Conservation (phyloP, 2,329 filamentous ascomycete genomes). For the Daldinia eschscholtzii region DNA sequence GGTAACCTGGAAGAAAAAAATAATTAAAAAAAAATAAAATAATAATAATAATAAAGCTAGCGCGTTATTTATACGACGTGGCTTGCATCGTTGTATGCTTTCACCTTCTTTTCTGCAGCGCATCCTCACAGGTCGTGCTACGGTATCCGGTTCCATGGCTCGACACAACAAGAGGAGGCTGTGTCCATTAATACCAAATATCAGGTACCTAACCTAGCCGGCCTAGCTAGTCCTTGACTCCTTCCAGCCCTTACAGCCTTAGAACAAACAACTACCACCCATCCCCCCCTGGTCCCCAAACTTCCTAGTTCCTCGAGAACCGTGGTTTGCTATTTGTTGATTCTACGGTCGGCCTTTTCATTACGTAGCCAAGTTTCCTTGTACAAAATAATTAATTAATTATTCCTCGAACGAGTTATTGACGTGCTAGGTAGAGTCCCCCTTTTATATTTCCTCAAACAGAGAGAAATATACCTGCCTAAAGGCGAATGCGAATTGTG, state of each 20-base stretch:
- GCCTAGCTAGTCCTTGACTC: too few relatives aligned
- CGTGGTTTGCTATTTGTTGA: constrained; percentile 11
- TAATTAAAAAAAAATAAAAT: too few relatives aligned
- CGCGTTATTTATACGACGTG: too few relatives aligned
- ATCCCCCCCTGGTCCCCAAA: constrained; percentile 1
- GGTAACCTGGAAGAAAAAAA: neutral
- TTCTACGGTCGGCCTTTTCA: constrained; percentile 11
- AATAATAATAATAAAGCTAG: too few relatives aligned
- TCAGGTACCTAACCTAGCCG: too few relatives aligned
- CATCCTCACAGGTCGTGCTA: constrained; percentile 1
- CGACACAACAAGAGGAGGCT: neutral
- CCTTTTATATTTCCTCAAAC: neutral
- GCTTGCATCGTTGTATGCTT: too few relatives aligned
- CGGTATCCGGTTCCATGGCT: constrained; percentile 7
- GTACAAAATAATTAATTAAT: neutral
- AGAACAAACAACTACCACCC: too few relatives aligned
- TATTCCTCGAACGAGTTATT: neutral
- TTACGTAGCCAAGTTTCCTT: neutral
- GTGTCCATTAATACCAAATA: neutral
- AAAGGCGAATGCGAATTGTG: too few relatives aligned
- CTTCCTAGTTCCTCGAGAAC: neutral
- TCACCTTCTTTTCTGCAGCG: neutral
- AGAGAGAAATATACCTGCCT: too few relatives aligned
- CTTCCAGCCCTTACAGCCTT: neutral
- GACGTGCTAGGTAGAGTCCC: neutral